These are phyloP conservation scores for Ustilago curta DNA, from an alignment of 1,284 basidiomycete species.

Conservation along the genomic window DNA sequence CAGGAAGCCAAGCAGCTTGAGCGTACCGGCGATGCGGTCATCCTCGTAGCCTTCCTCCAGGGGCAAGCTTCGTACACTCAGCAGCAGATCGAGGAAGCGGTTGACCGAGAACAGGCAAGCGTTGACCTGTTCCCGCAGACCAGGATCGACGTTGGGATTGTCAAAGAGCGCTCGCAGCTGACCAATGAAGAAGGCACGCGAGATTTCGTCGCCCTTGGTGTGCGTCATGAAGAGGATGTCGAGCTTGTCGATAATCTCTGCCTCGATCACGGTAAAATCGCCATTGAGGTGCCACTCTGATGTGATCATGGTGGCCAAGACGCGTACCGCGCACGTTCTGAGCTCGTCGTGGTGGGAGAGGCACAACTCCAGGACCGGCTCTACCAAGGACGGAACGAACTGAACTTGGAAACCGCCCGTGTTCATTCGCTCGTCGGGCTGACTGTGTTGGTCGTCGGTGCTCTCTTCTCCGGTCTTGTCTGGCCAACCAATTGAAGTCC, in stretches of 20 bases:
- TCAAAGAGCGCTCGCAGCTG: constrained; percentile 90
- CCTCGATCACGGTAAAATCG: constrained; percentile 75
- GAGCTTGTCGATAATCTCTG: constrained; percentile 92
- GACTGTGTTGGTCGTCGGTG: constrained; percentile 22
- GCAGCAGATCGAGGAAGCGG: constrained; percentile 90
- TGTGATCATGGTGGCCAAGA: constrained; percentile 95
- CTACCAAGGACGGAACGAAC: constrained; percentile 80
- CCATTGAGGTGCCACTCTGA: constrained; percentile 75
- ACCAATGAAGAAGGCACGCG: constrained; percentile 90
- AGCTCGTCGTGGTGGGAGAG: constrained; percentile 93
- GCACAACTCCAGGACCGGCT: constrained; percentile 90
- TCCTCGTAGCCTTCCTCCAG: constrained; percentile 72
- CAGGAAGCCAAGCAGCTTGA: constrained; percentile 73
- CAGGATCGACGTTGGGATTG: constrained; percentile 81
- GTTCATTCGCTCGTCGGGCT: constrained; percentile 53
- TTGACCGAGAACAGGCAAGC: constrained; percentile 89
- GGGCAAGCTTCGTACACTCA: constrained; percentile 85
- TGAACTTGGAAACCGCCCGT: constrained; percentile 67
- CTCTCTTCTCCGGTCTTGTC: constrained; percentile 24
- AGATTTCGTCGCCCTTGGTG: constrained; percentile 88
- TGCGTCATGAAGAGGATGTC: constrained; percentile 92
- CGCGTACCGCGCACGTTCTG: constrained; percentile 84
- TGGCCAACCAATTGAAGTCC: constrained; percentile 78
- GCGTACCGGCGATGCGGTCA: constrained; percentile 90
- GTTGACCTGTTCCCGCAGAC: constrained; percentile 81